Conservation (phyloP, 306 rosid species). For the Prosopis cineraria region DNA sequence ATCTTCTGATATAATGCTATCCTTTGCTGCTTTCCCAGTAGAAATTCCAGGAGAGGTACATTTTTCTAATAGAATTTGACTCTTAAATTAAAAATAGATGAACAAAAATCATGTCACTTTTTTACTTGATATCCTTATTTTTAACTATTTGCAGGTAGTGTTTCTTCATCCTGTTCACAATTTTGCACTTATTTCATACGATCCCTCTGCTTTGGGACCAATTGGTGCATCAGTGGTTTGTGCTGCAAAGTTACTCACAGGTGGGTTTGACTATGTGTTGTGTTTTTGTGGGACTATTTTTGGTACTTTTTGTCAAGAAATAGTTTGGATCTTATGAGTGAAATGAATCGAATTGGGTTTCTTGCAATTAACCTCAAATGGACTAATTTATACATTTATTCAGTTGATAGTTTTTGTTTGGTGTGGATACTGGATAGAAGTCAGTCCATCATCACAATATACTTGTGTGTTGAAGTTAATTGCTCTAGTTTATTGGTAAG, state of each 20-base stretch:
- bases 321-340: background rate
- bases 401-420: conserved; percentile 15
- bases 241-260: conserved; percentile 94
- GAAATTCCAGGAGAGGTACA: conserved; percentile 97
- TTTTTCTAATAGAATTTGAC: conserved; percentile 29
- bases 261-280: conserved; percentile 40
- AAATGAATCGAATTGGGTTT: conserved; percentile 16
- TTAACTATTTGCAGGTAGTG: conserved; percentile 64
- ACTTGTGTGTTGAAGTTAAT: conserved; percentile 16
- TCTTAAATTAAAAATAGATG: conserved; percentile 21
- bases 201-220: conserved; percentile 89
- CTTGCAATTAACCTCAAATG: conserved; percentile 15
- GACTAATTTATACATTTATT: conserved; percentile 4
- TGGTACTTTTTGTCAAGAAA: conserved; percentile 25
- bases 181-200: conserved; percentile 89
- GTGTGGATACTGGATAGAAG: background rate
- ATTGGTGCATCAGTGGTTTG: conserved; percentile 78
- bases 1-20: conserved; percentile 84
- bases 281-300: conserved; percentile 13
- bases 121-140: conserved; percentile 23
- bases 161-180: conserved; percentile 97
- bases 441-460: background rate
- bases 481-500: conserved; percentile 24
- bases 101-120: conserved; percentile 5
- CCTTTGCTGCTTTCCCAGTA: conserved; percentile 94